Evolutionary conservation across 352 stramenopile species (phyloP).

Genomic region (Thraustotheca clavata): DNA sequence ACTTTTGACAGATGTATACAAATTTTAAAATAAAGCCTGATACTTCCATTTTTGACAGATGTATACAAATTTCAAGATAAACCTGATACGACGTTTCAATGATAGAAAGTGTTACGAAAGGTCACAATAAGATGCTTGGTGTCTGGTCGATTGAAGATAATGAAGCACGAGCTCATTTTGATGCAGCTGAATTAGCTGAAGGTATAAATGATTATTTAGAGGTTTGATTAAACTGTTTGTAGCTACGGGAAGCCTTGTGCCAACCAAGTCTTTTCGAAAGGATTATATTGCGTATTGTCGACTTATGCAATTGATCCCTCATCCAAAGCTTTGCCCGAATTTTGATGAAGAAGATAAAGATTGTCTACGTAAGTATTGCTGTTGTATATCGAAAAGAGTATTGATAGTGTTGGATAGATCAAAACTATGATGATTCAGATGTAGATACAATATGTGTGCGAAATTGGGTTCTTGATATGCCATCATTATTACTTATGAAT

Average conservation of each 20-base stretch:
- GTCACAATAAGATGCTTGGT: neutral
- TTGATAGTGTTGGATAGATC: neutral
- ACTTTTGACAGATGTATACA: too few relatives aligned
- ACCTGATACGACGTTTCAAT: too few relatives aligned
- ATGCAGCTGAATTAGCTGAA: slow-evolving; percentile 1
- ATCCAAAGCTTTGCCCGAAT: slow-evolving; percentile 48
- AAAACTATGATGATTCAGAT: slow-evolving; percentile 49
- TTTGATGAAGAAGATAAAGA: slow-evolving; percentile 22
- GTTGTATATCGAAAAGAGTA: neutral
- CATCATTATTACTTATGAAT: slow-evolving; percentile 41
- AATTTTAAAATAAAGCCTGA: too few relatives aligned
- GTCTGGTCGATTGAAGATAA: slow-evolving; percentile 52
- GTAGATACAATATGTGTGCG: slow-evolving; percentile 44
- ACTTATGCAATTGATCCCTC: slow-evolving; percentile 39
- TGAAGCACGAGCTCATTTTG: slow-evolving; percentile 24
- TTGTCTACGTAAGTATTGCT: slow-evolving; percentile 5
- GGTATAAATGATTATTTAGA: neutral
- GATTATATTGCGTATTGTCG: slow-evolving; percentile 58
- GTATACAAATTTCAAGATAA: too few relatives aligned
- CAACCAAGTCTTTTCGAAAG: slow-evolving; percentile 33
- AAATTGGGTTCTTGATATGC: slow-evolving; percentile 61
- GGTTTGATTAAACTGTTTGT: neutral
- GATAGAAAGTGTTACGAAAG: too few relatives aligned
- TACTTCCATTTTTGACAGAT: too few relatives aligned
- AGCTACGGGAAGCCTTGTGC: neutral